Evolutionary conservation across 257 asterid species (phyloP), one percentile per base, ranked within the genome.

Genomic region (Prunella vulgaris): DNA sequence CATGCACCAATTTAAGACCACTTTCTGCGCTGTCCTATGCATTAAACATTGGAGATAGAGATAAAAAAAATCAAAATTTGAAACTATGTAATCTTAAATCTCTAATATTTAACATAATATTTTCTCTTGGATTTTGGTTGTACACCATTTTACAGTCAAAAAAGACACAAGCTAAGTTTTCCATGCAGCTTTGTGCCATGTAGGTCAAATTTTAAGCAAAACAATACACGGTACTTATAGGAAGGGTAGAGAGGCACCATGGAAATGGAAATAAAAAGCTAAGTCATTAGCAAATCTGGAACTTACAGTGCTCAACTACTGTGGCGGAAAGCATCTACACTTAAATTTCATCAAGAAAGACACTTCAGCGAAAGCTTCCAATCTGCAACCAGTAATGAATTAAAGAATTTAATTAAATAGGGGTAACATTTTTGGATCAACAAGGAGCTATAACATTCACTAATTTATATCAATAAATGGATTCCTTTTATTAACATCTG

Each of bases 331-430:
- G 71, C 32, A 35, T 18, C 24, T 30, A 9, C 35, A 32, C 65
- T 46, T 68, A 54, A 42, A 42, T 37, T 63, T 70, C 80, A 56
- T 56, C 42, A 21, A 40, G 33, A 30, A 42, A 21, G 17, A 58
- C 6, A 15, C 68, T 70, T 27, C 58, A 61, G 13, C 54, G 17
- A 56, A 66, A 59, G 71, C 70, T 68, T 66, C 68, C 67, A 63
- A 63, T 64, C 68, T 64, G 74, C 17, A 5, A 24, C 38, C 6
- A 44, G 10, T 22, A 53, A 53, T 54, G n/a, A 27, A 75, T 69
- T 6, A 33, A 70, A 46, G 66, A 54, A 32, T 18, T 30, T 2
- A n/a, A 52, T 27, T 27, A 52, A 15, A 21, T 13, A n/a, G 21
- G 12, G 44, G n/a, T 2, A 18, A 14, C 17, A 10, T 2, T 33